A percentile compares a stretch with the other conserved stretches of the same genome.
Evolutionary conservation across 345 rosid species (phyloP).

Genomic region (Arabidopsis arenosa): DNA sequence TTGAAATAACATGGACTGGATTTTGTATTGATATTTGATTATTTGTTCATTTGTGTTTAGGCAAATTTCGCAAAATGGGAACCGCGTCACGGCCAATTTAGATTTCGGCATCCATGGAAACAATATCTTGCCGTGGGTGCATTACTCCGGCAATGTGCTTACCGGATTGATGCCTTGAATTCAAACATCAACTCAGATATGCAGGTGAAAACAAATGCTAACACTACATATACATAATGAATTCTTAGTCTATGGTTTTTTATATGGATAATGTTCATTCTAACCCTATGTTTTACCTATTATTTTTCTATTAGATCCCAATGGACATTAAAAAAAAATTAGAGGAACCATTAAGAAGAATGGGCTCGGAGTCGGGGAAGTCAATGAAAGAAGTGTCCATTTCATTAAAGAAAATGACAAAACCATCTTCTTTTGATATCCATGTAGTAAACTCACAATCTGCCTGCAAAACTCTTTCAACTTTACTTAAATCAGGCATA

Average conservation of each 20-base stretch:
- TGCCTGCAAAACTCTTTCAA: constrained; percentile 50
- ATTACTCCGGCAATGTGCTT: constrained; percentile 67
- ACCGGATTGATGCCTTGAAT: constrained; percentile 66
- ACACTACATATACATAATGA: not conserved
- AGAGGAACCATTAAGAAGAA: constrained; percentile 53
- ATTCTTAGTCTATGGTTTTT: not conserved
- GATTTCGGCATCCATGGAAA: constrained; percentile 77
- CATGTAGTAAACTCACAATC: constrained; percentile 56
- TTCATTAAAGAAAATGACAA: constrained; percentile 58
- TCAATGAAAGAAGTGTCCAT: constrained; percentile 64
- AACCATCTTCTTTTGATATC: constrained; percentile 42
- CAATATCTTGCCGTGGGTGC: constrained; percentile 69
- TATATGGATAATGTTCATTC: not conserved
- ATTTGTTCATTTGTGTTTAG: constrained; percentile 42
- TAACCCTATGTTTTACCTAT: not conserved
- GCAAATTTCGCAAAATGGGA: constrained; percentile 94
- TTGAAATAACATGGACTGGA: constrained; percentile 10
- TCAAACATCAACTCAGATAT: constrained; percentile 54
- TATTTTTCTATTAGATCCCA: constrained; percentile 46
- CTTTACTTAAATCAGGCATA: constrained; percentile 51
- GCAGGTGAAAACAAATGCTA: constrained; percentile 44
- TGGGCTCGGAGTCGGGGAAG: constrained; percentile 61
- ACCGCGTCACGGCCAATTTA: constrained; percentile 88
- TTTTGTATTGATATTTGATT: not conserved
- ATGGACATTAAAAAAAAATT: constrained; percentile 48